Percentiles rank a stretch among this genome's conserved stretches.
phyloP scores from a whole-genome alignment of 2,329 filamentous ascomycete species.

The Ascochyta fabae region DNA sequence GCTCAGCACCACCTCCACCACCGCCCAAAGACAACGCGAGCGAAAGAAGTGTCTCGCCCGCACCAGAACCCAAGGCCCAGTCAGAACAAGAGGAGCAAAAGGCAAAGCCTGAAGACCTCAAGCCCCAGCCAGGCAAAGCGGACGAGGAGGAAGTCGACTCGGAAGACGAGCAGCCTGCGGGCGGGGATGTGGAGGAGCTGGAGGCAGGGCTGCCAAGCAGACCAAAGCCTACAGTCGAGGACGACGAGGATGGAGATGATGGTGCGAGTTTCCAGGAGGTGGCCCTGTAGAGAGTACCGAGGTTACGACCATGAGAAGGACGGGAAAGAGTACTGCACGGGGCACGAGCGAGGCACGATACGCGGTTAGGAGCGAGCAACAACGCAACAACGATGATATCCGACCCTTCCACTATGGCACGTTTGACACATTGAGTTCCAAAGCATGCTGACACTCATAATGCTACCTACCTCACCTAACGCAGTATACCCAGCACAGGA shows the following conservation, averaged over 20 bases:
- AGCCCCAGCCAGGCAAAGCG: conserved; percentile 35
- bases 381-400: not conserved
- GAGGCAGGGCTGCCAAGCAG: conserved; percentile 40
- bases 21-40: conserved; percentile 42
- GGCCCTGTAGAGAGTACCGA: conserved; percentile 4
- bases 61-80: conserved; percentile 41
- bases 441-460: not conserved
- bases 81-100: conserved; percentile 41
- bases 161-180: conserved; percentile 30
- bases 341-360: not conserved
- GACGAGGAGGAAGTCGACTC: conserved; percentile 36
- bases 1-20: conserved; percentile 42
- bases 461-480: not conserved
- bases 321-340: not conserved
- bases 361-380: not conserved
- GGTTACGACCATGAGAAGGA: not conserved
- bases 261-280: conserved; percentile 46
- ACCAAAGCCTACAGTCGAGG: conserved; percentile 37
- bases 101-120: conserved; percentile 43
- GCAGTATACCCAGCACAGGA: too few relatives aligned
- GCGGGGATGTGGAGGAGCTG: conserved; percentile 31
- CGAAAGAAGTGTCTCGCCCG: conserved; percentile 28
- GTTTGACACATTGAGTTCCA: not conserved
- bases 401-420: not conserved
- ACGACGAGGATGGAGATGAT: conserved; percentile 39